Percentiles rank a stretch among this genome's conserved stretches.
Conservation (phyloP, 768 basidiomycete genomes). For the Lentinula boryana region DNA sequence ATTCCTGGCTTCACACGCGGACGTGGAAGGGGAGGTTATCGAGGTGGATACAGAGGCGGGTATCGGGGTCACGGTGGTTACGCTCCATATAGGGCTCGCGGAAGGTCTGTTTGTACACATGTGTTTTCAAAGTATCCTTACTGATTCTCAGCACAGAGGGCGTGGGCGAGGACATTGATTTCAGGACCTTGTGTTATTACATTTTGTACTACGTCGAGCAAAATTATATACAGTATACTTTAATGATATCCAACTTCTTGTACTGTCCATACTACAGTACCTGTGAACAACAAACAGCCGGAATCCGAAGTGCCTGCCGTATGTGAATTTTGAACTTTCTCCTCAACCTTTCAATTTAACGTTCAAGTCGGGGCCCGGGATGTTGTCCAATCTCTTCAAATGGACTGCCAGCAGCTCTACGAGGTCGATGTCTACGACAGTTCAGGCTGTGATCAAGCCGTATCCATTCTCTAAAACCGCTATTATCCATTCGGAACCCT, state of each 20-base stretch:
- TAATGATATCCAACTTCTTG: background rate
- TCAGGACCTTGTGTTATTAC: background rate
- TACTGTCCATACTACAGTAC: background rate
- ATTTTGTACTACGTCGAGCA: background rate
- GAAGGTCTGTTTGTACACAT: conserved; percentile 12
- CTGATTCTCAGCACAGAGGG: conserved; percentile 33
- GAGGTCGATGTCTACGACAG: conserved; percentile 40
- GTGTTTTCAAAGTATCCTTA: background rate
- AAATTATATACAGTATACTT: background rate
- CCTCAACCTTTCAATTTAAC: background rate
- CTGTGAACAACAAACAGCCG: too few relatives aligned
- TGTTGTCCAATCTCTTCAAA: conserved; percentile 32
- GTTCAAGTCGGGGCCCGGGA: conserved; percentile 10
- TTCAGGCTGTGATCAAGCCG: conserved; percentile 18
- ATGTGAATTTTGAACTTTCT: background rate
- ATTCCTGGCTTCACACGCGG: conserved; percentile 85
- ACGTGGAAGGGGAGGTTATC: conserved; percentile 63
- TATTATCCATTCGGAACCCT: conserved; percentile 42
- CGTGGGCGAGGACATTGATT: conserved; percentile 69
- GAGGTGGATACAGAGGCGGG: conserved; percentile 54
- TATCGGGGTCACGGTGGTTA: conserved; percentile 48
- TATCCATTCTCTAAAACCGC: conserved; percentile 78
- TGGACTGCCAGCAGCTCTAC: conserved; percentile 16
- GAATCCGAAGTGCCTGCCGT: background rate
- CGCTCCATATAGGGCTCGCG: conserved; percentile 44